Evolutionary conservation across 768 basidiomycete species (phyloP).

Genomic region (Termitomyces sp.): DNA sequence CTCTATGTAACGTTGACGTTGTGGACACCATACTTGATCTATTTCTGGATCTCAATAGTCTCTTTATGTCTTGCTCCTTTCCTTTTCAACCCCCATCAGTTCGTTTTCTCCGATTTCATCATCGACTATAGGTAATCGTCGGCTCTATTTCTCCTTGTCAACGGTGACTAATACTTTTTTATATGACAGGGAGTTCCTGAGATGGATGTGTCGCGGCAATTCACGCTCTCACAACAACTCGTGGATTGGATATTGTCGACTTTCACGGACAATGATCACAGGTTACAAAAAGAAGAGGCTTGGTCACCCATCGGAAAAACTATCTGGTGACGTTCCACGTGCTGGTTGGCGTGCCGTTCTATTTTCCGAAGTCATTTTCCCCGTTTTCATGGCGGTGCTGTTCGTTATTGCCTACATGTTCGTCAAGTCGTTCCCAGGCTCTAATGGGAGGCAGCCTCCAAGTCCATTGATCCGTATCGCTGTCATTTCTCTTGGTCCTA

Average conservation of each 20-base stretch:
- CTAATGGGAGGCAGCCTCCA: slow-evolving; percentile 57
- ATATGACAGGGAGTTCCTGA: slow-evolving; percentile 78
- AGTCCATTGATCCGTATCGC: slow-evolving; percentile 90
- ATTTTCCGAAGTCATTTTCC: slow-evolving; percentile 83
- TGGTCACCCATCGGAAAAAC: slow-evolving; percentile 94
- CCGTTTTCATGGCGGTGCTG: slow-evolving; percentile 76
- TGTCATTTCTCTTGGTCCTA: slow-evolving; percentile 88
- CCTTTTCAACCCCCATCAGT: slow-evolving; percentile 99
- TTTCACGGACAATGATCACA: slow-evolving; percentile 97
- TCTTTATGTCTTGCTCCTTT: slow-evolving; percentile 93
- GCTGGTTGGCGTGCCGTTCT: slow-evolving; percentile 90
- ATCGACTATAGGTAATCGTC: slow-evolving; percentile 78
- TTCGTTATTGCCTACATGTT: slow-evolving; percentile 91
- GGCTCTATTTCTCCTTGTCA: not conserved
- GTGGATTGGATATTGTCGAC: slow-evolving; percentile 98
- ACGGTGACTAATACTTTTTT: slow-evolving; percentile 7
- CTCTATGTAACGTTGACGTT: slow-evolving; percentile 90
- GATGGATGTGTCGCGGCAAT: slow-evolving; percentile 99
- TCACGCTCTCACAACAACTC: slow-evolving; percentile 96
- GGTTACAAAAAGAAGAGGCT: slow-evolving; percentile 99
- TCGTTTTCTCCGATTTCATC: slow-evolving; percentile 94
- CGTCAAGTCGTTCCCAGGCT: slow-evolving; percentile 78
- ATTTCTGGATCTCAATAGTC: slow-evolving; percentile 96
- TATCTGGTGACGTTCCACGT: slow-evolving; percentile 91
- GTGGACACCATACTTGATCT: slow-evolving; percentile 90